Evolutionary conservation across 768 basidiomycete genomes (phyloP), one percentile per base, ranked within the genome.

Genomic region (Neoboletus magnificus): DNA sequence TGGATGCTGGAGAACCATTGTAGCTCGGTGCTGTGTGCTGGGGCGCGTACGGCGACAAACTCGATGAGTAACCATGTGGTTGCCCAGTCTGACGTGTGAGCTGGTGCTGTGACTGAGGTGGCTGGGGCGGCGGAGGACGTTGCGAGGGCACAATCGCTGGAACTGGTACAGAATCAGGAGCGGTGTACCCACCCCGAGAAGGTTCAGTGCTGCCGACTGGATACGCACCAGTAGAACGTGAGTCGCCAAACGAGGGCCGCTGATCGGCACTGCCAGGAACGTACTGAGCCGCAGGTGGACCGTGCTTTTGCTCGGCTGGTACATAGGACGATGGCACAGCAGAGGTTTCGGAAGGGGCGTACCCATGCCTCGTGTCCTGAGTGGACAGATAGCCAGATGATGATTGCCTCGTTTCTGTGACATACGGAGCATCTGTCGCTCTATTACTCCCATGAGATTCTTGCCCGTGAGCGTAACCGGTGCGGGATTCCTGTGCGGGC

Each of bases 351-450:
- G 66, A 56, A 40, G 58, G 9, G 23, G 56, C 25, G 37, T 68
- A 67, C 9, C 49, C 59, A 11, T 63, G 66, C 48, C 59, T 60
- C 40, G 66, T 40, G 39, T 67, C 66, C 39, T 59, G 66, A 32
- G 55, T 16, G 39, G 66, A 32, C 20, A 55, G 30, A 42, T 66
- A 66, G 29, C 43, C 62, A 16, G 65, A 58, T 1, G 65, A 58
- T 1, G 65, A 46, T 20, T 57, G 66, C 48, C 66, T 62, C 33
- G 66, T 44, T 33, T 67, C 66, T 48, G 56, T n/a, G 7, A 56
- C 50, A 5, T 66, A 63, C 4, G 50, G 18, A 7, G 52, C 27
- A 20, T 30, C 35, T 16, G 53, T 5, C 27, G 43, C 45, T 43
- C 63, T 59, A 27, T 55, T 56, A 30, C 25, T 42, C 15, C 30